phyloP scores from a whole-genome alignment of 306 rosid genomes.

The Begonia peltatifolia region DNA sequence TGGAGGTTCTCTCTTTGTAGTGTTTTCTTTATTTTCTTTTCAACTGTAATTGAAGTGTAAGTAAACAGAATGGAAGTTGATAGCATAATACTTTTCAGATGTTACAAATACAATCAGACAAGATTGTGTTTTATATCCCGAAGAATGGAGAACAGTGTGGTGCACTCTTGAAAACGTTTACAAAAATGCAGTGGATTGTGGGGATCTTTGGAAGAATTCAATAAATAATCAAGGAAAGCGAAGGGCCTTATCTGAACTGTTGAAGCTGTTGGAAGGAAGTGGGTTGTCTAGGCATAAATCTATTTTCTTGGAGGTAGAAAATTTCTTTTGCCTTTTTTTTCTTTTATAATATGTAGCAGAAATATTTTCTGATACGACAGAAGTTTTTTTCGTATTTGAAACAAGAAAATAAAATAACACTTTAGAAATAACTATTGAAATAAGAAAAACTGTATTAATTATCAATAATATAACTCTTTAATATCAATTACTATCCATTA shows the following conservation, averaged over 20 bases:
- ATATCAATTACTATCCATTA: no score
- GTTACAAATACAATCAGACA: constrained; percentile 18
- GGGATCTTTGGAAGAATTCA: constrained; percentile 59
- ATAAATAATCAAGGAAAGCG: constrained; percentile 56
- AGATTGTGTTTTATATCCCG: constrained; percentile 13
- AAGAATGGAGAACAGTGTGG: constrained; percentile 57
- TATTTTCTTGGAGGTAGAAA: constrained; percentile 35
- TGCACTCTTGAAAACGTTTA: constrained; percentile 35
- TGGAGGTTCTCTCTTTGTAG: constrained; percentile 14
- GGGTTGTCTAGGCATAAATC: constrained; percentile 65
- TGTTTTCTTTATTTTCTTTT: neutral
- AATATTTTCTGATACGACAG: no score
- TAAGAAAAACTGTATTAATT: no score
- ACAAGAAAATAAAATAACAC: no score
- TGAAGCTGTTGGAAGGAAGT: constrained; percentile 50
- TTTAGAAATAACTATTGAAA: no score
- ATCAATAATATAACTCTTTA: no score
- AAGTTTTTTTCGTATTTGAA: no score
- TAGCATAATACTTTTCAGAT: constrained; percentile 16
- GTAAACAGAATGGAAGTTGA: neutral
- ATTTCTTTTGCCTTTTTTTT: constrained; percentile 1
- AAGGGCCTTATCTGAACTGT: constrained; percentile 58
- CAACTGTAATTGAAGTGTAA: neutral
- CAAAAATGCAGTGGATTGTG: constrained; percentile 30
- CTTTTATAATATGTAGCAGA: no score